A percentile compares a stretch with the other conserved stretches of the same genome.
Evolutionary conservation across 352 stramenopile genomes (phyloP).

Genomic region (Pythium insidiosum): DNA sequence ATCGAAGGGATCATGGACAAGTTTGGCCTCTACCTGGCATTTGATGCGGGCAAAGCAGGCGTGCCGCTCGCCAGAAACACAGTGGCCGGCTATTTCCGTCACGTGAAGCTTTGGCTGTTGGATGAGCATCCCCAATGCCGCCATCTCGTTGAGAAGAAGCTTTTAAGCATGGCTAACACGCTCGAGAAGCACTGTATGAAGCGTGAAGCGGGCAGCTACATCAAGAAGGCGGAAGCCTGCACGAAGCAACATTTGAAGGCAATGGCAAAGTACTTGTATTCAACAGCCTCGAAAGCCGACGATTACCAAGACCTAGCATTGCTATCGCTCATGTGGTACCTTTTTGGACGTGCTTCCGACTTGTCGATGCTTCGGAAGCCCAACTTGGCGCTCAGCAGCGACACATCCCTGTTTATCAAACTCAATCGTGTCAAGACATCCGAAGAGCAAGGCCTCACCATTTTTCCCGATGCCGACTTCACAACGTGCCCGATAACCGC

Average conservation of each 20-base stretch:
- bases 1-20: neutral
- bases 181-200: neutral
- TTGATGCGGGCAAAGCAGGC: neutral
- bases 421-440: slow-evolving; percentile 21
- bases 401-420: slow-evolving; percentile 15
- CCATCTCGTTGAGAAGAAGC: neutral
- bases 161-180: neutral
- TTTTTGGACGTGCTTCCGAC: slow-evolving; percentile 24
- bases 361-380: slow-evolving; percentile 16
- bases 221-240: slow-evolving; percentile 25
- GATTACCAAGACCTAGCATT: slow-evolving; percentile 27
- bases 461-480: slow-evolving; percentile 17
- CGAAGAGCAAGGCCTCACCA: slow-evolving; percentile 16
- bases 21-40: neutral
- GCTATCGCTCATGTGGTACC: slow-evolving; percentile 21
- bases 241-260: slow-evolving; percentile 15
- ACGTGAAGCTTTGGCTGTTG: neutral
- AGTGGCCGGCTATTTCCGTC: neutral
- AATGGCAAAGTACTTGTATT: slow-evolving; percentile 17
- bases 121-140: neutral
- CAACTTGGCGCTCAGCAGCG: slow-evolving; percentile 11
- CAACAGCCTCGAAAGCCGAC: neutral
- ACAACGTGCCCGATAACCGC: slow-evolving; percentile 13
- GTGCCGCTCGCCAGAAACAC: neutral
- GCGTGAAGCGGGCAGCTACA: slow-evolving; percentile 3